Conservation (phyloP, 176 grass and related monocot genomes). For the Phragmites australis region DNA sequence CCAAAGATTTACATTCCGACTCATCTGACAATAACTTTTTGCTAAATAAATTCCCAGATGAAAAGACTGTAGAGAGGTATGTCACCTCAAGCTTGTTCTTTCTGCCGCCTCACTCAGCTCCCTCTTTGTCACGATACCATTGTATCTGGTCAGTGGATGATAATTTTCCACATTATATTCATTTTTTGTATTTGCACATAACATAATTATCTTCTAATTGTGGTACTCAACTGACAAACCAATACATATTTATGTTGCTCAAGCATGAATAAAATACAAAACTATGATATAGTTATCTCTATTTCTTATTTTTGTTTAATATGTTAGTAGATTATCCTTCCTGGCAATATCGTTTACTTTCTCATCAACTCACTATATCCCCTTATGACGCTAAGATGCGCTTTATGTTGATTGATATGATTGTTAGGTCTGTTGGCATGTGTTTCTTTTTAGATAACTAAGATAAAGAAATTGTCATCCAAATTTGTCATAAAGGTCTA, state of each 20-base stretch:
- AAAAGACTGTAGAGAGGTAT: conserved; percentile 73
- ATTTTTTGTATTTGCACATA: not conserved
- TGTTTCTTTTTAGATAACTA: not conserved
- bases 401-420: conserved; percentile 27
- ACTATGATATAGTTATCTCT: not conserved
- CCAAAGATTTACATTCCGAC: conserved; percentile 70
- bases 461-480: not conserved
- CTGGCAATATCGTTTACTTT: not conserved
- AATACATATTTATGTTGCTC: not conserved
- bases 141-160: conserved; percentile 53
- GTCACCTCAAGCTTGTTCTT: conserved; percentile 51
- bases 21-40: conserved; percentile 61
- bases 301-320: not conserved
- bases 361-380: not conserved
- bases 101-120: conserved; percentile 49
- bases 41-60: conserved; percentile 63
- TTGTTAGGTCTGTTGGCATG: conserved; percentile 12
- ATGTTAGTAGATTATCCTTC: not conserved
- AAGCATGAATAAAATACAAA: not conserved
- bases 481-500: not conserved
- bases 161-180: conserved; percentile 24
- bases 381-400: not conserved
- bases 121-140: conserved; percentile 41
- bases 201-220: not conserved
- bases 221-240: not conserved